Percentiles rank a stretch among this genome's conserved stretches.
These are phyloP conservation scores for Colletotrichum endophyticum DNA, from an alignment of 2,329 filamentous ascomycete genomes.

Conservation along the genomic window DNA sequence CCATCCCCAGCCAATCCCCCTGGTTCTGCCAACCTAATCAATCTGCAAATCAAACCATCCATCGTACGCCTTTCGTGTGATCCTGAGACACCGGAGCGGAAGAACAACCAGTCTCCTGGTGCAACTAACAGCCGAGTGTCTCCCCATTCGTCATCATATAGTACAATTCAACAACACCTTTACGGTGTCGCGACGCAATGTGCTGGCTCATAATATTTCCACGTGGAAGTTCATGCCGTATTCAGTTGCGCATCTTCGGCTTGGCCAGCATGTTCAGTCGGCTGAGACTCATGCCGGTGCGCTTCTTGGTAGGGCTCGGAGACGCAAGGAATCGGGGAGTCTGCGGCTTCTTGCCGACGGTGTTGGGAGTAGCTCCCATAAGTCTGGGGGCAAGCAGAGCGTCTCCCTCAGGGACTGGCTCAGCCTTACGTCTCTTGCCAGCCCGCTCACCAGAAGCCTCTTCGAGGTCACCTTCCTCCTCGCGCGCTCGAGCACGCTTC, in stretches of 20 bases:
- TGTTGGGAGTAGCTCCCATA: conserved; percentile 35
- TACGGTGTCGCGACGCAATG: neutral
- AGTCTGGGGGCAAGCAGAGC: conserved; percentile 57
- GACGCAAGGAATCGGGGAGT: conserved; percentile 28
- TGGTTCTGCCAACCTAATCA: neutral
- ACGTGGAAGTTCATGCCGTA: neutral
- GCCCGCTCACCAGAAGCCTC: conserved; percentile 60
- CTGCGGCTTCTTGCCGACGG: conserved; percentile 39
- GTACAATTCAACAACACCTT: conserved; percentile 1
- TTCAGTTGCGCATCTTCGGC: conserved; percentile 60
- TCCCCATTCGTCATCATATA: conserved; percentile 1
- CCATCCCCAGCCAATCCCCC: neutral
- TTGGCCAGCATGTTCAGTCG: conserved; percentile 66
- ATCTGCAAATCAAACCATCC: conserved; percentile 1
- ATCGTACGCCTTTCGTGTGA: conserved; percentile 4
- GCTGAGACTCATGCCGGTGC: conserved; percentile 57
- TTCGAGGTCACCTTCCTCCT: conserved; percentile 62
- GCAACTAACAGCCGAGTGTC: neutral
- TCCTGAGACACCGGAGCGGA: neutral
- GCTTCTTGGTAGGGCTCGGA: conserved; percentile 57
- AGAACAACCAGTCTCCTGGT: neutral
- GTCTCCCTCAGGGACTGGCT: conserved; percentile 54
- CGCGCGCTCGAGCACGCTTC: conserved; percentile 65
- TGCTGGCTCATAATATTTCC: neutral
- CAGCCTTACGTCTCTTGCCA: conserved; percentile 63